Evolutionary conservation across 257 asterid species (phyloP), one percentile per base, ranked within the genome.

Genomic region (Salvia miltiorrhiza): DNA sequence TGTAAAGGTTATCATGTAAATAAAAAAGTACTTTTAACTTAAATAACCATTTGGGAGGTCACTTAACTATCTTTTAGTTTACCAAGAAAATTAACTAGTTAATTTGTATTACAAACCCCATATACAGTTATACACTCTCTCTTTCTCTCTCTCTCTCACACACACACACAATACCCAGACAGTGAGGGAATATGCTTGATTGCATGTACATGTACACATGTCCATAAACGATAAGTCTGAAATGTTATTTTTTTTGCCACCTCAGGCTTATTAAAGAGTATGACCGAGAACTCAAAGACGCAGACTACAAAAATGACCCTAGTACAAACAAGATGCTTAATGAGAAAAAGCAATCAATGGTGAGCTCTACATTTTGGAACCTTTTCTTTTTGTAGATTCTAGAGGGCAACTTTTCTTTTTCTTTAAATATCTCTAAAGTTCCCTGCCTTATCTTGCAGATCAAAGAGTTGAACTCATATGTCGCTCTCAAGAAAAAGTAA

Each of bases 291-390:
- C 20, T 82, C 56, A 93, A 90, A 79, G 90, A 87, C 40, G 65
- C 73, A 55, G 97, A 89, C 67, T 87, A 80, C 79, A 87, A 85
- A 84, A 84, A 81, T 81, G 96, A 83, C 71, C 78, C 95, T 30
- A 88, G 81, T 65, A 85, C 89, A 19, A 82, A 55, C 85, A 88
- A 86, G 88, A 80, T 88, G 82, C 85, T 93, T 78, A 85, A 28
- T 72, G 99, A 93, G 77, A 87, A 85, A 84, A 93, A 91, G 64
- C 99, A 93, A 72, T 83, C 96, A 50, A 87, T 93, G 99, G 99
- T 91, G 53, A 63, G 77, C 37, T 58, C 41, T 70, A 49, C 14
- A 43, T 33, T 30, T 30, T 63, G 78, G 47, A 41, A 53, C 20
- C 44, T 23, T 14, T 37, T 5, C 5, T 66, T 20, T 41, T 44